A percentile compares a stretch with the other conserved stretches of the same genome.
Conservation (phyloP, 805 yeast species). For the Saccharomycopsis fibuligera region DNA sequence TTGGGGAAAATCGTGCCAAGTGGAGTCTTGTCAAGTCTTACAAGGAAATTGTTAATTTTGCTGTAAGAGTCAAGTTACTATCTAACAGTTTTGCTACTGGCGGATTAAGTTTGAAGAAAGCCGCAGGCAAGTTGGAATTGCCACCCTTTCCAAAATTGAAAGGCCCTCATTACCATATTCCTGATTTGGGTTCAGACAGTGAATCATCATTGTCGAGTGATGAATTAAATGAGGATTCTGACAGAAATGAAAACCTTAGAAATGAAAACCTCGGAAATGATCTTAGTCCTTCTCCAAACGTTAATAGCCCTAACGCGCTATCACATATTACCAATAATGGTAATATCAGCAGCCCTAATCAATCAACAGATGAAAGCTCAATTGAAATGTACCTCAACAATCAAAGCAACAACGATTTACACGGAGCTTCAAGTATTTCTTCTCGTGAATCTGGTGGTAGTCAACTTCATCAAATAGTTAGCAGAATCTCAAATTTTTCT, state of each 20-base stretch:
- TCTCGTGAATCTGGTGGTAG: slow-evolving; percentile 6
- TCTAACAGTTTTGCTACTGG: slow-evolving; percentile 5
- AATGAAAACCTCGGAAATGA: not conserved
- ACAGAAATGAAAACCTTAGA: not conserved
- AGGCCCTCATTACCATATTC: not conserved
- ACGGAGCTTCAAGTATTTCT: not conserved
- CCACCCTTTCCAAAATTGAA: slow-evolving; percentile 20
- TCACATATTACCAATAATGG: not conserved
- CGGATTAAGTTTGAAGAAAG: slow-evolving; percentile 13
- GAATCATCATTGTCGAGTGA: slow-evolving; percentile 1
- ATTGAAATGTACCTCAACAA: not conserved
- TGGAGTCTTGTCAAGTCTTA: slow-evolving; percentile 77
- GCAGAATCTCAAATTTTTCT: slow-evolving; percentile 12
- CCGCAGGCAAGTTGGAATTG: slow-evolving; percentile 1
- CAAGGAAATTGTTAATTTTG: slow-evolving; percentile 52
- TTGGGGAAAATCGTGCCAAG: slow-evolving; percentile 66
- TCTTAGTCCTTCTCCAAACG: not conserved
- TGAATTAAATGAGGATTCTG: not conserved
- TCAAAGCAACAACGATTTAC: not conserved
- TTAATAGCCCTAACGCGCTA: not conserved
- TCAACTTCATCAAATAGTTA: slow-evolving; percentile 15
- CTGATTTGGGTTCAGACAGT: slow-evolving; percentile 4
- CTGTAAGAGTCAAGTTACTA: slow-evolving; percentile 8
- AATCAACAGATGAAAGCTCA: not conserved
- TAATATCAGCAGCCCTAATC: not conserved